Evolutionary conservation across 2,329 filamentous ascomycete species (phyloP), one percentile per base, ranked within the genome.

Genomic region (Escovopsis sp.): DNA sequence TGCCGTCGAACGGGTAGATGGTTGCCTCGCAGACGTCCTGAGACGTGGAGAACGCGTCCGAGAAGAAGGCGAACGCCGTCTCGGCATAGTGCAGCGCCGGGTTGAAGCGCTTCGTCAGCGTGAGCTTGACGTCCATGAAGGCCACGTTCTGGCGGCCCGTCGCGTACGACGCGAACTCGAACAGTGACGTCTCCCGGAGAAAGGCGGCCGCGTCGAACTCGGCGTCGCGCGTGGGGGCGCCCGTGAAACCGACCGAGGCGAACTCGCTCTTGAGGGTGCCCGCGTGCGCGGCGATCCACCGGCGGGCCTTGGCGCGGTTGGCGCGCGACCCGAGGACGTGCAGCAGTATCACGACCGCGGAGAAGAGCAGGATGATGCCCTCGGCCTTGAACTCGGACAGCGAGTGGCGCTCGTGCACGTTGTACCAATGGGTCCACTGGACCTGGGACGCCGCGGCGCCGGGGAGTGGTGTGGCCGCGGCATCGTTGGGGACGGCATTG

Each of bases 361-460:
- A 73, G 50, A 86, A 66, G 25, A 72, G 70, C 40, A 94, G 62
- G 49, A 98, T 81, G 55, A 86, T 63, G 40, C 82, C 79, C 63
- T 98, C 90, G 49, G 79, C 71, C 61, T 76, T 76, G 69, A 98
- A 98, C 57, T 98, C 90, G 51, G 68, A 70, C 40, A 79, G 63
- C 18, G 76, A 76, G 50, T 87, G 77, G 51, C 90, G 85, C 70
- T 96, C 87, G 70, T 93, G 90, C 41, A 96, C 67, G 38, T 86
- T 85, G 64, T 96, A 98, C 90, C 90, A 98, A 66, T 84, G 85
- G 35, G 86, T 94, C 58, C 80, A 94, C 12, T 83, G 81, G 18
- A 66, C 62, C 4, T 38, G 35, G 27, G 34, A 56, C 31, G 62
- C 64, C 40, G 69, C 66, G 14, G 60, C 58, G 26, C 56, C 58